Conservation (phyloP, 2,329 filamentous ascomycete species). For the Sarocladium oryzae region DNA sequence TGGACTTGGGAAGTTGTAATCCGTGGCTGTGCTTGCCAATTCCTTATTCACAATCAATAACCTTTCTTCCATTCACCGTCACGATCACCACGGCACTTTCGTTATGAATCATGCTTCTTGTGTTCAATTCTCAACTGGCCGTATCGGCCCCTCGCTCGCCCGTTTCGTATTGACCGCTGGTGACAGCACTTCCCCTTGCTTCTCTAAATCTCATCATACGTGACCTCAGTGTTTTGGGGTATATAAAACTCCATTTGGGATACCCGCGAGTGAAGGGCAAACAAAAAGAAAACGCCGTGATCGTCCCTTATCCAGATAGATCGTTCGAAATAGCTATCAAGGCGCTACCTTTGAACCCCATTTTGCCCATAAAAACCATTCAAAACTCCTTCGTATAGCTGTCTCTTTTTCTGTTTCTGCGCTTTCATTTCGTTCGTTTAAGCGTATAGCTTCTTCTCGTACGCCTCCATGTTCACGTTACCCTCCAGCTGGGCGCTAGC, state of each 20-base stretch:
- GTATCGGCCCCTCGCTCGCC: neutral
- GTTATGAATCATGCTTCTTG: neutral
- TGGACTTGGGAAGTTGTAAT: too few species aligned
- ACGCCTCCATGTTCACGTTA: slow-evolving; percentile 96
- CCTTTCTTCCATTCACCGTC: too few species aligned
- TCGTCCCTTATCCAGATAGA: slow-evolving; percentile 2
- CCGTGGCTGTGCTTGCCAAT: too few species aligned
- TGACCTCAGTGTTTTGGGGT: neutral
- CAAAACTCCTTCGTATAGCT: neutral
- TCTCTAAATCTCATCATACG: slow-evolving; percentile 8
- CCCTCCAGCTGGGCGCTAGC: slow-evolving; percentile 94
- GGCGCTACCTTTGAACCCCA: neutral
- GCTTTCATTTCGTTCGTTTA: slow-evolving; percentile 43
- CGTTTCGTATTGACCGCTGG: neutral
- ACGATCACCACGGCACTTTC: too few species aligned
- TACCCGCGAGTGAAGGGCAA: too few species aligned
- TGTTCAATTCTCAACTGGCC: slow-evolving; percentile 2
- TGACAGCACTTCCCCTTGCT: slow-evolving; percentile 8
- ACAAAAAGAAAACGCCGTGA: slow-evolving; percentile 3
- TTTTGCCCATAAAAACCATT: neutral
- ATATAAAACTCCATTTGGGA: slow-evolving; percentile 3
- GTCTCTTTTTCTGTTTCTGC: too few species aligned
- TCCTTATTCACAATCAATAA: too few species aligned
- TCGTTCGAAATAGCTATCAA: slow-evolving; percentile 6
- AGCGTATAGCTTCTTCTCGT: slow-evolving; percentile 99